Evolutionary conservation across 1,284 basidiomycete species (phyloP).

Genomic region (Wallemia mellicola): DNA sequence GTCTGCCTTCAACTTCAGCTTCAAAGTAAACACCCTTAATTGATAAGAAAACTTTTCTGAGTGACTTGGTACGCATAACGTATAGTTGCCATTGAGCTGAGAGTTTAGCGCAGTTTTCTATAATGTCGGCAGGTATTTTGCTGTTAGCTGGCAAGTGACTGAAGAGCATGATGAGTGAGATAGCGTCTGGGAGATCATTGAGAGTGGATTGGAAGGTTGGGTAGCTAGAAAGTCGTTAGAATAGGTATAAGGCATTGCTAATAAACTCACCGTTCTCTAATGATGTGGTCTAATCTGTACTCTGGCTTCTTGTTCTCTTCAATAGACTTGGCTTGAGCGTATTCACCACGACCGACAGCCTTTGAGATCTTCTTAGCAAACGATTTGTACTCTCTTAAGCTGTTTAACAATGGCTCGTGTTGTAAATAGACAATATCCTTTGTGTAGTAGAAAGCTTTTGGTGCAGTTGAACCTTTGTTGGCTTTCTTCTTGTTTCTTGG

Average conservation of each 20-base stretch:
- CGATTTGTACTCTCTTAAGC: conserved; percentile 86
- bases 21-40: conserved; percentile 99
- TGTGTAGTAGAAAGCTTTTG: conserved; percentile 90
- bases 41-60: conserved; percentile 79
- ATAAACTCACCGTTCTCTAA: conserved; percentile 97
- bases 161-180: conserved; percentile 83
- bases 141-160: conserved; percentile 52
- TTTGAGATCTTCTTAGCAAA: conserved; percentile 92
- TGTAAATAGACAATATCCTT: conserved; percentile 96
- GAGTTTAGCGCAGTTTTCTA: conserved; percentile 68
- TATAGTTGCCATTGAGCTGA: conserved; percentile 85
- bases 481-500: conserved; percentile 73
- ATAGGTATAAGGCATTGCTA: no score
- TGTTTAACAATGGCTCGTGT: conserved; percentile 86
- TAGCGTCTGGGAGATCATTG: conserved; percentile 85
- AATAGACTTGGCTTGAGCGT: conserved; percentile 75
- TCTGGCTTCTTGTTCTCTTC: conserved; percentile 64
- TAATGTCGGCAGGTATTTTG: conserved; percentile 49
- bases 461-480: conserved; percentile 89
- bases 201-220: conserved; percentile 88
- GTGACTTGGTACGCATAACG: conserved; percentile 56
- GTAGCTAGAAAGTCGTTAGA: no score
- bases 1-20: conserved; percentile 62
- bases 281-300: conserved; percentile 74
- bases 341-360: conserved; percentile 77